phyloP scores from a whole-genome alignment of 164 flowering plant genomes.

The Tetrastigma voinierianum region DNA sequence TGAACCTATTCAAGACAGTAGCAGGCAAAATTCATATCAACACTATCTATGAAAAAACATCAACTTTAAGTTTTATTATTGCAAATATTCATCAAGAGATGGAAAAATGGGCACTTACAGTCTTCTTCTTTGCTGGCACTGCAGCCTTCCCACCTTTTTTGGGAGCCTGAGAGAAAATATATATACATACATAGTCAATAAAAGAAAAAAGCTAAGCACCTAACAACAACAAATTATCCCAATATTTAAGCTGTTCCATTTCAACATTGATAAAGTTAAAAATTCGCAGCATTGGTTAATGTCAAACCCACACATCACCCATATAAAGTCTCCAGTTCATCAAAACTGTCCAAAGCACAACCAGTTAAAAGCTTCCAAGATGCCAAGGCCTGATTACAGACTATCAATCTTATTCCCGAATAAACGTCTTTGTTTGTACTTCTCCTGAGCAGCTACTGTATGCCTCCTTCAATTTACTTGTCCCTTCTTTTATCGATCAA shows the following conservation, averaged over 20 bases:
- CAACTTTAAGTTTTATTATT: neutral
- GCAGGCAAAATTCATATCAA: no score
- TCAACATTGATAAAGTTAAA: neutral
- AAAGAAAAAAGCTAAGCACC: neutral
- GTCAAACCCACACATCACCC: no score
- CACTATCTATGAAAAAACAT: neutral
- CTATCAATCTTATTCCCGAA: no score
- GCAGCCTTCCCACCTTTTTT: conserved; percentile 3
- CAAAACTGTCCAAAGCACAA: no score
- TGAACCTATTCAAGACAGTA: no score
- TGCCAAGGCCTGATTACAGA: no score
- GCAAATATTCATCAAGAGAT: neutral
- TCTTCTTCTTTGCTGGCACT: neutral
- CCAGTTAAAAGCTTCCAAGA: no score
- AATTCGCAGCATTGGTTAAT: neutral
- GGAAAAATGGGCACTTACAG: neutral
- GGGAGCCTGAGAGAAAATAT: neutral
- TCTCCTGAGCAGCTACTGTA: no score
- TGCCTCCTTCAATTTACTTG: no score
- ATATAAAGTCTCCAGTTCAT: no score
- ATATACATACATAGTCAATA: neutral
- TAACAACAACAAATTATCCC: neutral
- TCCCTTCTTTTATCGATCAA: no score
- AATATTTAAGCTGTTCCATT: neutral
- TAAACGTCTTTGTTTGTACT: no score